A percentile compares a stretch with the other conserved stretches of the same genome.
phyloP scores from a whole-genome alignment of 2,329 filamentous ascomycete genomes.

The Aspergillus candidus region DNA sequence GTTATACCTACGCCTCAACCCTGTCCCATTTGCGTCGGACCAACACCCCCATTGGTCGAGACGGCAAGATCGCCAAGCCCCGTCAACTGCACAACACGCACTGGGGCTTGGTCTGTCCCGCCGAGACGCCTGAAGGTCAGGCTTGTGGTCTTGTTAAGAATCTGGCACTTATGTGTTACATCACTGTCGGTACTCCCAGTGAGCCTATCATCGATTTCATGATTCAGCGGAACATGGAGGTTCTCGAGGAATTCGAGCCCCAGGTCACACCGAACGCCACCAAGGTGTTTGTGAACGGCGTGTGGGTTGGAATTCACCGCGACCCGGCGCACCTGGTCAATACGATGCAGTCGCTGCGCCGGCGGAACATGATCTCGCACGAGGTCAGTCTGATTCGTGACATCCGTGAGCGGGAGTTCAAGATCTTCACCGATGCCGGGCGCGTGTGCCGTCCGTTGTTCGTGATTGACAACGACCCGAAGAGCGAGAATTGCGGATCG shows the following conservation, averaged over 20 bases:
- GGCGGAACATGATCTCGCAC: constrained; percentile 76
- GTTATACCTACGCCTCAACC: constrained; percentile 95
- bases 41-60: constrained; percentile 94
- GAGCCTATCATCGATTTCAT: constrained; percentile 92
- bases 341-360: constrained; percentile 68
- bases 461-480: constrained; percentile 79
- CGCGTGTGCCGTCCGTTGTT: constrained; percentile 91
- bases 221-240: constrained; percentile 91
- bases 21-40: constrained; percentile 94
- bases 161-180: constrained; percentile 93
- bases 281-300: constrained; percentile 96
- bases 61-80: constrained; percentile 96
- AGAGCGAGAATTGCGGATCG: constrained; percentile 67
- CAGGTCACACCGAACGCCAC: constrained; percentile 82
- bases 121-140: constrained; percentile 96
- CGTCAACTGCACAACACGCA: constrained; percentile 98
- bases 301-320: constrained; percentile 93
- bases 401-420: constrained; percentile 95
- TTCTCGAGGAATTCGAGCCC: constrained; percentile 90
- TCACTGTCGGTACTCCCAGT: constrained; percentile 87
- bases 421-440: constrained; percentile 95
- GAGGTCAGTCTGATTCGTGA: constrained; percentile 94
- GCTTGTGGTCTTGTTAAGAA: constrained; percentile 99
- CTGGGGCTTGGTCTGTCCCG: constrained; percentile 95
- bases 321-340: constrained; percentile 80